phyloP scores from a whole-genome alignment of 2,329 filamentous ascomycete genomes.

The Graphiopsis chlorocephala region DNA sequence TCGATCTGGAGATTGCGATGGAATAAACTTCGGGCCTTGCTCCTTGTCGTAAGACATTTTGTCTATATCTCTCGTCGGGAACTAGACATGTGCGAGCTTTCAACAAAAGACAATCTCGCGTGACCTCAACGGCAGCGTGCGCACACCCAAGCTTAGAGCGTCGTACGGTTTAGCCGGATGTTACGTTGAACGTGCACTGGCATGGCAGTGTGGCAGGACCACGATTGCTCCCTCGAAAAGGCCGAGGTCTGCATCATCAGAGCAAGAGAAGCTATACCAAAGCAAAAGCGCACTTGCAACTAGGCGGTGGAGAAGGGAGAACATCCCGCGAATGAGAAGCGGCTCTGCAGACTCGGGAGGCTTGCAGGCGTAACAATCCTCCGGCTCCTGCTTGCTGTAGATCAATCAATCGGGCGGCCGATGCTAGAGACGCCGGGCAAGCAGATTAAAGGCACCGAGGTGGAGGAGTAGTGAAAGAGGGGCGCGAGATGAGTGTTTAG shows the following conservation, averaged over 20 bases:
- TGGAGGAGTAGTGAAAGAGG: conserved; percentile 5
- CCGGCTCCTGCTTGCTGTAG: conserved; percentile 9
- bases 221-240: neutral
- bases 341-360: conserved; percentile 8
- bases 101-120: neutral
- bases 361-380: conserved; percentile 2
- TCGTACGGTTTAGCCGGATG: neutral
- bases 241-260: conserved; percentile 5
- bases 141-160: neutral
- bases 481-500: neutral
- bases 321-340: conserved; percentile 5
- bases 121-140: conserved; percentile 6
- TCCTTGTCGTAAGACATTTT: neutral
- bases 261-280: neutral
- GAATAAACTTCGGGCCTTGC: conserved; percentile 9
- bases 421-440: neutral
- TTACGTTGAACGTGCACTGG: conserved; percentile 13
- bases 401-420: conserved; percentile 8
- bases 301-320: neutral
- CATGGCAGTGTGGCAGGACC: neutral
- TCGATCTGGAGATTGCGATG: conserved; percentile 15
- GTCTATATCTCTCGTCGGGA: neutral
- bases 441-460: conserved; percentile 5
- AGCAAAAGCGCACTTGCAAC: neutral
- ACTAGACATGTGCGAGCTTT: neutral